These are phyloP conservation scores for Globisporangium canariense DNA, from an alignment of 352 stramenopile species.

Conservation along the genomic window DNA sequence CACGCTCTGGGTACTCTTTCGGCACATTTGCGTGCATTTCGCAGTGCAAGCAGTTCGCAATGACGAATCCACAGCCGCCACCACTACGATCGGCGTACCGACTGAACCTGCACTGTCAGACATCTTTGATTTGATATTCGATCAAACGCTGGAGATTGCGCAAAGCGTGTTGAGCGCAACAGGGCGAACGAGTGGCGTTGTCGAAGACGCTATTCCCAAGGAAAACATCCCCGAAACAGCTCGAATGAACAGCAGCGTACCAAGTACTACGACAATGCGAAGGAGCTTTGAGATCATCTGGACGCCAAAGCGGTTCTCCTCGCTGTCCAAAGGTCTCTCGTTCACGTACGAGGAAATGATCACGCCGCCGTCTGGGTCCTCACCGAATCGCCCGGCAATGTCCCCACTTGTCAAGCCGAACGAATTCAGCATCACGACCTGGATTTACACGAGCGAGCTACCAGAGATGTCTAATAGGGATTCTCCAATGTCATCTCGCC, in stretches of 20 bases:
- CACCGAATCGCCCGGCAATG: constrained; percentile 26
- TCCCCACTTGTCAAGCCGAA: constrained; percentile 56
- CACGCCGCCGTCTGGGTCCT: constrained; percentile 6
- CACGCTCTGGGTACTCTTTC: constrained; percentile 33
- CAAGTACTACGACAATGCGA: constrained; percentile 17
- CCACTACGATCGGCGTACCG: background rate
- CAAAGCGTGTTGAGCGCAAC: background rate
- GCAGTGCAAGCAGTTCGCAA: constrained; percentile 9
- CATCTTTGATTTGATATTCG: constrained; percentile 6
- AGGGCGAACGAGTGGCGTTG: background rate
- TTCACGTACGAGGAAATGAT: constrained; percentile 61
- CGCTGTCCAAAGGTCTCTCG: constrained; percentile 46
- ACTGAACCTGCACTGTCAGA: constrained; percentile 6
- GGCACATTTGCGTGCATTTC: constrained; percentile 42
- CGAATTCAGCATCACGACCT: constrained; percentile 88
- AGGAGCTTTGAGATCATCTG: constrained; percentile 78
- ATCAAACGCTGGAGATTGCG: constrained; percentile 8
- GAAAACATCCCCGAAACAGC: constrained; percentile 1
- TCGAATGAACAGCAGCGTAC: background rate
- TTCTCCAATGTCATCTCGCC: background rate
- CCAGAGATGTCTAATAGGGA: background rate
- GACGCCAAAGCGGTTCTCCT: constrained; percentile 50
- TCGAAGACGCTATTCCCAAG: background rate
- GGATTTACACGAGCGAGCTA: constrained; percentile 62
- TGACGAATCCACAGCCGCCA: background rate